Percentiles rank a stretch among this genome's conserved stretches.
Evolutionary conservation across 2,329 filamentous ascomycete species (phyloP).

Genomic region (Elsinoe australis): DNA sequence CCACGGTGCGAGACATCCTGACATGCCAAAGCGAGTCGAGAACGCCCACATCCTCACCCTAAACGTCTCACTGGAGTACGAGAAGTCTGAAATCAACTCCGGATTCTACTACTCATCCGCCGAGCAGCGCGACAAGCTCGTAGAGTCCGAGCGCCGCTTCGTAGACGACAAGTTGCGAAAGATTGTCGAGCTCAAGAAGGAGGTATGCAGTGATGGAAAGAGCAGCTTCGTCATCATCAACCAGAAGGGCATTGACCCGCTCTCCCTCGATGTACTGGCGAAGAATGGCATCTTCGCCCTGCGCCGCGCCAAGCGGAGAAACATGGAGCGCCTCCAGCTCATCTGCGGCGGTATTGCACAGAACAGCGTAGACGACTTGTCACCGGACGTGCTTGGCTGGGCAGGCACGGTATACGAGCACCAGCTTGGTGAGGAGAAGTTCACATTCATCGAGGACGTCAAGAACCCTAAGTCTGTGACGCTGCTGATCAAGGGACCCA

Average conservation of each 20-base stretch:
- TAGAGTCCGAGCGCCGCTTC: slow-evolving; percentile 92
- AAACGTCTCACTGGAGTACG: slow-evolving; percentile 95
- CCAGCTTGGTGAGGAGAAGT: slow-evolving; percentile 96
- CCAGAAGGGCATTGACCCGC: slow-evolving; percentile 96
- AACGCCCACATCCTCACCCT: slow-evolving; percentile 92
- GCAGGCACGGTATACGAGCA: slow-evolving; percentile 96
- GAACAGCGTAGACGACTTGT: slow-evolving; percentile 92
- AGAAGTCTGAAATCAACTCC: slow-evolving; percentile 99
- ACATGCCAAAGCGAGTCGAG: slow-evolving; percentile 95
- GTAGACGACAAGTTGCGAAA: slow-evolving; percentile 95
- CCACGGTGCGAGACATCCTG: slow-evolving; percentile 90
- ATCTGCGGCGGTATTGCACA: slow-evolving; percentile 85
- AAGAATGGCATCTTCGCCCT: slow-evolving; percentile 98
- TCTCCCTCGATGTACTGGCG: slow-evolving; percentile 89
- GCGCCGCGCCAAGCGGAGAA: slow-evolving; percentile 89
- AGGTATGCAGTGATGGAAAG: slow-evolving; percentile 85
- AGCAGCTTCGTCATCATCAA: slow-evolving; percentile 98
- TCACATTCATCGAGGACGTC: slow-evolving; percentile 96
- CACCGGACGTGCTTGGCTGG: slow-evolving; percentile 85
- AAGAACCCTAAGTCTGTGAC: slow-evolving; percentile 98
- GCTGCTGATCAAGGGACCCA: slow-evolving; percentile 94
- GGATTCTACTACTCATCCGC: slow-evolving; percentile 98
- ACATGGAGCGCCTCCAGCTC: slow-evolving; percentile 97
- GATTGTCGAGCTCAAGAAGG: slow-evolving; percentile 96
- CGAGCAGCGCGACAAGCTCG: slow-evolving; percentile 93